Evolutionary conservation across 305 asterid species (phyloP), one percentile per base, ranked within the genome.

Genomic region (Plantago lanceolata): DNA sequence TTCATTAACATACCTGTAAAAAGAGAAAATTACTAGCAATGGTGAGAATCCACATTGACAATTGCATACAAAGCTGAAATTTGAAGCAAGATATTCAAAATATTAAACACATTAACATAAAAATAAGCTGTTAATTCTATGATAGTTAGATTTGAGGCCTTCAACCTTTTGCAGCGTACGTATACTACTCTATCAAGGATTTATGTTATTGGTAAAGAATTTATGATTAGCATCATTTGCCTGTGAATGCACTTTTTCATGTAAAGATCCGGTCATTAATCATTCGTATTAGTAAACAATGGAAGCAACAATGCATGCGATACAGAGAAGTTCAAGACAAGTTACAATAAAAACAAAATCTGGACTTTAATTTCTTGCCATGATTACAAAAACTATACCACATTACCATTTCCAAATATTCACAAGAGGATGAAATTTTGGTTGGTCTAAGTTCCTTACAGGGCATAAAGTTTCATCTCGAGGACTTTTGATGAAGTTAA

Each of bases 1-100:
- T 77, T 94, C 95, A 79, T 90, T 94, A 68, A 90, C 81, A 73
- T 87, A 94, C 89, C 99, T 94, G 79, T 40, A 59, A 59, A 63
- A 35, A 62, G 2, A 19, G 49, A n/a, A n/a, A n/a, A n/a, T n/a
- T 21, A 55, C 28, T 18, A 28, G 45, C 61, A 54, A 31, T 52
- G 37, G 61, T 67, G 35, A 71, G 51, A 68, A 45, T 68, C 69
- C 51, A 73, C 57, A 64, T 59, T 31, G 67, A 77, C 44, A 66
- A 48, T 33, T 18, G 61, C 69, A 63, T 62, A n/a, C n/a, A n/a
- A n/a, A n/a, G n/a, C n/a, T n/a, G n/a, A n/a, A n/a, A n/a, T n/a
- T n/a, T n/a, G n/a, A n/a, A n/a, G n/a, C n/a, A n/a, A n/a, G n/a
- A n/a, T n/a, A n/a, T n/a, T n/a, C n/a, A n/a, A 31, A 59, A 28